Base-by-base conservation (phyloP, 169 alveolate species). In the Cryptosporidium sp. region DNA sequence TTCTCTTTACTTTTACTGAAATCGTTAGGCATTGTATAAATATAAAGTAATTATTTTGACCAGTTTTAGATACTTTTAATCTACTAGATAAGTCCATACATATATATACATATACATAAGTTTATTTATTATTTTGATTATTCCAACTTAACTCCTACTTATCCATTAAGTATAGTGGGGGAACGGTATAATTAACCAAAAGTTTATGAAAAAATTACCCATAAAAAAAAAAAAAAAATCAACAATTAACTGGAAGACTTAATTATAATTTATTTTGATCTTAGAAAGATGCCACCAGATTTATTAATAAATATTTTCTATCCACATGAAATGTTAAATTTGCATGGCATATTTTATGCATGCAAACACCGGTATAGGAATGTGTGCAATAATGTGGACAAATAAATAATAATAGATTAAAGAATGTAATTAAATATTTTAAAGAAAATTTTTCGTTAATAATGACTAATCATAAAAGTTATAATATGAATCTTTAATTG, bases 311-410 rank as follows among this genome's bases (percentile, higher is more conserved):
- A 23, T 16, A 14, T n/a, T 56, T 56, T 8, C 18, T 56, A 16
- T 56, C 67, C 67, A 56, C 67, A 56, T 56, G 37, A 4, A 56
- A 8, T 4, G 67, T 29, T 2, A 56, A 56, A 56, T 7, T 56
- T 56, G 37, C 67, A 56, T 56, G 67, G 67, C 14, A 23, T 8
- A n/a, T 53, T 53, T 4, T 53, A 53, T 56, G 23, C 67, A 56
- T 56, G 67, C 35, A 26, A 26, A 56, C 35, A 56, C 39, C 67
- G 67, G 67, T 56, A 56, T 56, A 56, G 18, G 35, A 7, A 8
- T 21, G 67, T 56, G 67, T 56, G 67, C 67, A 56, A 56, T 56
- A n/a, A 56, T 56, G 67, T 56, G 67, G 67, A 56, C 67, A 21
- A 14, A 48, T 14, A 48, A 45, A 56, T 21, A 56, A 56, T 56